Evolutionary conservation across 2,329 filamentous ascomycete species (phyloP).

Genomic region (Fonsecaea monophora): DNA sequence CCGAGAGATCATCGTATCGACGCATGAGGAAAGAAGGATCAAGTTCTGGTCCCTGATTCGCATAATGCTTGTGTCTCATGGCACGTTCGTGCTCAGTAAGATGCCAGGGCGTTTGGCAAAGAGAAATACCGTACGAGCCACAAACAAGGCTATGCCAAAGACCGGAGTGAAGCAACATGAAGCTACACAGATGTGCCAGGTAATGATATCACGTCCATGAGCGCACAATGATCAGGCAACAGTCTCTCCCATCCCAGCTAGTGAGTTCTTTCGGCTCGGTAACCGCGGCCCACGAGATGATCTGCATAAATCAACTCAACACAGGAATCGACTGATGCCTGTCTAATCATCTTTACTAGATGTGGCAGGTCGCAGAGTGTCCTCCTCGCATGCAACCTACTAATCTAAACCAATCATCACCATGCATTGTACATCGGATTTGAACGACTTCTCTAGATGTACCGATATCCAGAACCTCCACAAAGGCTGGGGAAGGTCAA

Average conservation of each 20-base stretch:
- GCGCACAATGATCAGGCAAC: neutral
- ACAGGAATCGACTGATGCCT: neutral
- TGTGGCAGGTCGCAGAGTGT: slow-evolving; percentile 5
- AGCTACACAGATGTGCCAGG: neutral
- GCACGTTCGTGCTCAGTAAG: neutral
- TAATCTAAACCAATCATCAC: slow-evolving; percentile 24
- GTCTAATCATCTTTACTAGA: neutral
- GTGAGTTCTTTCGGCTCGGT: neutral
- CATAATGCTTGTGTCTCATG: neutral
- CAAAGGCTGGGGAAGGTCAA: neutral
- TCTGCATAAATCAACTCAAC: slow-evolving; percentile 1
- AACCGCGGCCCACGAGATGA: neutral
- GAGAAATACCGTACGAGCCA: neutral
- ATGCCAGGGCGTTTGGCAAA: neutral
- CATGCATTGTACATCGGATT: slow-evolving; percentile 19
- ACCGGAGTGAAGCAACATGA: neutral
- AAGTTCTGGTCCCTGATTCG: neutral
- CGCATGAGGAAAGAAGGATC: neutral
- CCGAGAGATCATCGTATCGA: neutral
- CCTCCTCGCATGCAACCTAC: slow-evolving; percentile 21
- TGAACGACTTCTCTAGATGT: slow-evolving; percentile 18
- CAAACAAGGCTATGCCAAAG: neutral
- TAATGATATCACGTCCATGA: neutral
- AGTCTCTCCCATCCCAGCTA: neutral
- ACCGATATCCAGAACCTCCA: neutral